phyloP scores from a whole-genome alignment of 2,329 filamentous ascomycete species.

The Coleophoma crateriformis region DNA sequence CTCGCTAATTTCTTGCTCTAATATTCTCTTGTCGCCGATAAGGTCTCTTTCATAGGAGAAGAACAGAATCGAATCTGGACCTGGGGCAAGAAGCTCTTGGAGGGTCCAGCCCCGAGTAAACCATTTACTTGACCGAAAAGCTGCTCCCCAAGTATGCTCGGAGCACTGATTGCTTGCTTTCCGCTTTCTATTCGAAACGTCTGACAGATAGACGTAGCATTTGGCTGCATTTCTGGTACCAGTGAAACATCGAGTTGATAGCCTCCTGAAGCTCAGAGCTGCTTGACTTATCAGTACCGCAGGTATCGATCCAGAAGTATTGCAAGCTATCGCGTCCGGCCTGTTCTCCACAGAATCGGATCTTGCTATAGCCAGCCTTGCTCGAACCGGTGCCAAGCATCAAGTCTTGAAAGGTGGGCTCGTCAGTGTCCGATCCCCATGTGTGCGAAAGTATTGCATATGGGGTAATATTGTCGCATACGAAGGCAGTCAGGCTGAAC shows the following conservation, averaged over 20 bases:
- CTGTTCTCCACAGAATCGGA: conserved; percentile 10
- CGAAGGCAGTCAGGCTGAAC: conserved; percentile 10
- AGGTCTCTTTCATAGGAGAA: not conserved
- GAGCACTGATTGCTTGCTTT: not conserved
- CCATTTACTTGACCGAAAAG: not conserved
- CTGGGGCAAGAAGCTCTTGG: not conserved
- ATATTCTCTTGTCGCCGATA: not conserved
- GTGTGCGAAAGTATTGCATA: conserved; percentile 20
- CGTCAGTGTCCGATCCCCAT: conserved; percentile 8
- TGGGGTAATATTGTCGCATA: conserved; percentile 8
- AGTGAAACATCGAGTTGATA: not conserved
- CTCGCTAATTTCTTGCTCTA: not conserved
- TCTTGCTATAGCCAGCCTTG: conserved; percentile 9
- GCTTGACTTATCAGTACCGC: conserved; percentile 4
- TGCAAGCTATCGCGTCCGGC: conserved; percentile 4
- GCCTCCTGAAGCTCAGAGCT: not conserved
- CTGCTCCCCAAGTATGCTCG: not conserved
- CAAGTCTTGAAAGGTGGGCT: conserved; percentile 10
- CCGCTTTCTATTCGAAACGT: not conserved
- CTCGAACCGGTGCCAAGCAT: not conserved
- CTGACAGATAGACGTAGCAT: not conserved
- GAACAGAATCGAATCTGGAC: not conserved
- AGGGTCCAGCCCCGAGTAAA: not conserved
- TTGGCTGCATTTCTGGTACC: not conserved
- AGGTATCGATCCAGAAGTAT: not conserved